Percentiles rank a stretch among this genome's conserved stretches.
Evolutionary conservation across 1,139 yeast species (phyloP).

Genomic region (Saccharomyces hybrid): DNA sequence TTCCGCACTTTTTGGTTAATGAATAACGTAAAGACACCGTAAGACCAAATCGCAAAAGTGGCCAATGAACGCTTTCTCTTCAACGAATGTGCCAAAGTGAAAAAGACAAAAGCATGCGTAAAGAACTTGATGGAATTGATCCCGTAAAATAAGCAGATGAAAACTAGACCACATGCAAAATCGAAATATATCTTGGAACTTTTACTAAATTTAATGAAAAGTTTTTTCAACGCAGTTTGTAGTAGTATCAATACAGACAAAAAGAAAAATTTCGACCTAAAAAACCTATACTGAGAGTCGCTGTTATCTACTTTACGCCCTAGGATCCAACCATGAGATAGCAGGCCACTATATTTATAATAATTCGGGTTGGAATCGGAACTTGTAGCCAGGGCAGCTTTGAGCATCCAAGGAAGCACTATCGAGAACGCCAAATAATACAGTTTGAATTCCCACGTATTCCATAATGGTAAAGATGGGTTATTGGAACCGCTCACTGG

Average conservation of each 20-base stretch:
- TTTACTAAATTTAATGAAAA: constrained; percentile 21
- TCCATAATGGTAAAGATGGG: constrained; percentile 1
- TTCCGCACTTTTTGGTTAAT: constrained; percentile 62
- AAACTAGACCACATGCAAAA: constrained; percentile 59
- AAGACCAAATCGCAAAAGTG: constrained; percentile 57
- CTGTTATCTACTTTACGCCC: constrained; percentile 84
- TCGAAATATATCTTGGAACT: constrained; percentile 52
- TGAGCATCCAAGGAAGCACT: constrained; percentile 74
- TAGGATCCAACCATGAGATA: constrained; percentile 69
- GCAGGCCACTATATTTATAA: constrained; percentile 48
- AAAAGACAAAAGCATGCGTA: constrained; percentile 51
- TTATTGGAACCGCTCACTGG: neutral
- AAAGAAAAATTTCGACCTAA: constrained; percentile 69
- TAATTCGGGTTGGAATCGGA: constrained; percentile 71
- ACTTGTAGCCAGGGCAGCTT: constrained; percentile 76
- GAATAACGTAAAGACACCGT: constrained; percentile 69
- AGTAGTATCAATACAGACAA: constrained; percentile 45
- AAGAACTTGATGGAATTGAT: constrained; percentile 56
- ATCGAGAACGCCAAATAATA: constrained; percentile 56
- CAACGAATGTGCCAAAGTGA: constrained; percentile 40
- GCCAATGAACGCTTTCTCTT: constrained; percentile 23
- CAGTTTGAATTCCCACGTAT: constrained; percentile 50
- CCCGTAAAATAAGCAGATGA: constrained; percentile 76
- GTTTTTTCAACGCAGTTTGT: constrained; percentile 48
- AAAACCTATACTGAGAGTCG: constrained; percentile 81